Conservation (phyloP, 257 asterid species). For the Oldenlandia corymbosa region DNA sequence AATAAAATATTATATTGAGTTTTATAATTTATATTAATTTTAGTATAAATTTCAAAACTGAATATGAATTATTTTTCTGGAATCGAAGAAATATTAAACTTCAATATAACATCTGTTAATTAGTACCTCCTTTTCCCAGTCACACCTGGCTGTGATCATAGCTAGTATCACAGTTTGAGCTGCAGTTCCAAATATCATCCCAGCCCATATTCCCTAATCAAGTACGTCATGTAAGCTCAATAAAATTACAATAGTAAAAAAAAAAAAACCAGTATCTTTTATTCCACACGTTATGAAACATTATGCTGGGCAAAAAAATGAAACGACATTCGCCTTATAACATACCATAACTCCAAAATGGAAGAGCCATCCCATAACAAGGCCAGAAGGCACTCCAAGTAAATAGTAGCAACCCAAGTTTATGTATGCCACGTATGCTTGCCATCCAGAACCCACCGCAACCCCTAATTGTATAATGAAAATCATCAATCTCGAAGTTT, state of each 20-base stretch:
- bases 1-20: too few relatives aligned
- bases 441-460: constrained; percentile 67
- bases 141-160: constrained; percentile 44
- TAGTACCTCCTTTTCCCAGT: constrained; percentile 60
- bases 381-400: constrained; percentile 46
- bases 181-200: constrained; percentile 63
- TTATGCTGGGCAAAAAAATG: too few relatives aligned
- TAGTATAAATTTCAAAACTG: too few relatives aligned
- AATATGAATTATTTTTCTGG: too few relatives aligned
- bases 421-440: constrained; percentile 45
- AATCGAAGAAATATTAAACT: too few relatives aligned
- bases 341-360: constrained; percentile 50
- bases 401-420: constrained; percentile 44
- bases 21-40: not conserved
- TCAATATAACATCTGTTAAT: too few relatives aligned
- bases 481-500: not conserved
- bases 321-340: too few relatives aligned
- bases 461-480: constrained; percentile 34
- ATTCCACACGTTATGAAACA: too few relatives aligned
- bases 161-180: constrained; percentile 45
- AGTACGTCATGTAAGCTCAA: too few relatives aligned
- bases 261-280: too few relatives aligned
- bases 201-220: constrained; percentile 56
- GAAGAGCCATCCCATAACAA: constrained; percentile 36
- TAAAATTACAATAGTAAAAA: too few relatives aligned